Evolutionary conservation across 2,329 filamentous ascomycete species (phyloP).

Genomic region (Fusarium torulosum): DNA sequence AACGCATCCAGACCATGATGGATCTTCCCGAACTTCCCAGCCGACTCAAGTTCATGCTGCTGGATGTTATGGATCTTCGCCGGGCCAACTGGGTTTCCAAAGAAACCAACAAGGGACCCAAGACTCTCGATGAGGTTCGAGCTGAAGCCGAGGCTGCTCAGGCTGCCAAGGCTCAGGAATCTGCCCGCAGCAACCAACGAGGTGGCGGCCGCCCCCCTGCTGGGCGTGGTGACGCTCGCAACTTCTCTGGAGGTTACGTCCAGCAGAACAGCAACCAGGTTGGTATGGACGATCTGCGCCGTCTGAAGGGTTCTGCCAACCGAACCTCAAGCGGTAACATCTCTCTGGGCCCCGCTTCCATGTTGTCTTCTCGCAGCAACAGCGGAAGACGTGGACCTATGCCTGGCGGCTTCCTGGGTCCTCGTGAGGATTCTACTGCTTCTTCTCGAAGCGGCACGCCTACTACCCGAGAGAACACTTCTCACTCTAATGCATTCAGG

Average conservation of each 20-base stretch:
- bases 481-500: constrained; percentile 93
- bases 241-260: constrained; percentile 79
- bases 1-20: constrained; percentile 85
- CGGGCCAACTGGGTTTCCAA: constrained; percentile 84
- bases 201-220: constrained; percentile 77
- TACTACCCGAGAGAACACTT: constrained; percentile 70
- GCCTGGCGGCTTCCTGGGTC: constrained; percentile 77
- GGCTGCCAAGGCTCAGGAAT: constrained; percentile 84
- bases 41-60: constrained; percentile 94
- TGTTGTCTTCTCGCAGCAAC: constrained; percentile 91
- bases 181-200: constrained; percentile 70
- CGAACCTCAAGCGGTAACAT: constrained; percentile 72
- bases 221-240: constrained; percentile 88
- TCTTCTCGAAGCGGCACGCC: constrained; percentile 93
- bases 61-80: constrained; percentile 92
- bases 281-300: constrained; percentile 89
- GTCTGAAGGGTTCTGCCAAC: constrained; percentile 75
- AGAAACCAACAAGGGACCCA: constrained; percentile 92
- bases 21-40: constrained; percentile 85
- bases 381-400: constrained; percentile 79
- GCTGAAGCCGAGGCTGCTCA: constrained; percentile 82
- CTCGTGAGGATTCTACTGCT: constrained; percentile 85
- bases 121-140: constrained; percentile 94
- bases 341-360: constrained; percentile 83
- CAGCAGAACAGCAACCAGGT: constrained; percentile 85